These are phyloP conservation scores for Nannochloris sp. DNA, from an alignment of 139 green algal species.

Conservation along the genomic window DNA sequence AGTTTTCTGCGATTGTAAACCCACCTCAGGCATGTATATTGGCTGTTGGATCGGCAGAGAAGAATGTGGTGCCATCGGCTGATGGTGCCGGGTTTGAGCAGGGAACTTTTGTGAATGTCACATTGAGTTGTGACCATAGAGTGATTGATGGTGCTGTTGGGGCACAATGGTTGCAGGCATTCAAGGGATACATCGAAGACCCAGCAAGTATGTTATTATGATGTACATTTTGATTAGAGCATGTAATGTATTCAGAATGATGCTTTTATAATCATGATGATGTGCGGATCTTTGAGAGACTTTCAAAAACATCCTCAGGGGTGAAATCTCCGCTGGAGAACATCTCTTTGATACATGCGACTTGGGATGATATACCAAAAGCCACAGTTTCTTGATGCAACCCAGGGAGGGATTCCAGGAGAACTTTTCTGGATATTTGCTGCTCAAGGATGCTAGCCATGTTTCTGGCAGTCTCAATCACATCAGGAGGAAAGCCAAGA, in stretches of 20 bases:
- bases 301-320: too few species aligned
- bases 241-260: neutral
- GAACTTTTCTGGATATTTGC: neutral
- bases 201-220: conserved; percentile 84
- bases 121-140: conserved; percentile 91
- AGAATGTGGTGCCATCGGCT: conserved; percentile 43
- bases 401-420: too few species aligned
- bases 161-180: conserved; percentile 88
- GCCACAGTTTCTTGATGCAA: too few species aligned
- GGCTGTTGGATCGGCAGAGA: conserved; percentile 49
- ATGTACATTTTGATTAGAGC: conserved; percentile 6
- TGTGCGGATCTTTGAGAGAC: neutral
- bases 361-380: too few species aligned
- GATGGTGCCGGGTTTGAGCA: conserved; percentile 36
- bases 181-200: conserved; percentile 86
- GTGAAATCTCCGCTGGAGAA: too few species aligned
- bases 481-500: conserved; percentile 31
- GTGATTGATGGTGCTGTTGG: conserved; percentile 95
- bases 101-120: conserved; percentile 50
- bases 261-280: neutral
- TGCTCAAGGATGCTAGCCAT: conserved; percentile 11
- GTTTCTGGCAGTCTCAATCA: conserved; percentile 22
- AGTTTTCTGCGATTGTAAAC: conserved; percentile 96
- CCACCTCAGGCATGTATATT: conserved; percentile 79
- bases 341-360: too few species aligned